Evolutionary conservation across 345 rosid genomes (phyloP), one percentile per base, ranked within the genome.

Genomic region (Citrus unshiu): DNA sequence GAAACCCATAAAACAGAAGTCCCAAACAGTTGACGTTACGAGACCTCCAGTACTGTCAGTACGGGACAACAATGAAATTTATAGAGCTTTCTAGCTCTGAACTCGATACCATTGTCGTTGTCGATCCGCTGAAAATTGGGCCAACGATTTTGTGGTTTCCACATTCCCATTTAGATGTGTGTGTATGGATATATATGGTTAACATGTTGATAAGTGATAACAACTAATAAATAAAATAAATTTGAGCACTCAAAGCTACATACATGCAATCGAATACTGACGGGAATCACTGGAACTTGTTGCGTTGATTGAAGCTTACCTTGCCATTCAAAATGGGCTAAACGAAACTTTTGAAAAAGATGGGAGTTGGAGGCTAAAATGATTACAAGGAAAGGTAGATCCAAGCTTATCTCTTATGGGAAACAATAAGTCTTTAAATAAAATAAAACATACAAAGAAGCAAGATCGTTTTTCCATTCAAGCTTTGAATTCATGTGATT

Each of bases 401-500:
- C 76, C 66, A 86, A 80, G 35, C 85, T 82, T 85, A 80, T 88
- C 85, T 74, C 81, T 79, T 68, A 29, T 61, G 66, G 68, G n/a
- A 56, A 39, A 34, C 10, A 51, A 51, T 16, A 46, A 12, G 57
- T 51, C 7, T 51, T 51, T 14, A 51, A 51, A 51, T 18, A 51
- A 51, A 18, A 51, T 14, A 63, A 34, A 8, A 27, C 9, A 25
- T 10, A 66, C 51, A 19, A 6, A 77, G 70, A 85, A 76, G 74
- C 58, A 80, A 66, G 16, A 9, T 40, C 29, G 63, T 43, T 64
- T 79, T 69, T 57, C 81, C 83, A 77, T 71, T 80, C 64, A 79
- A 59, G 58, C 46, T 80, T 83, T 81, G 80, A 89, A 80, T 78
- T 85, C 49, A 61, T 30, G 79, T 37, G 81, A 66, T 32, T 22